Evolutionary conservation across 208 protist genomes (phyloP).

Genomic region (Leishmania braziliensis): DNA sequence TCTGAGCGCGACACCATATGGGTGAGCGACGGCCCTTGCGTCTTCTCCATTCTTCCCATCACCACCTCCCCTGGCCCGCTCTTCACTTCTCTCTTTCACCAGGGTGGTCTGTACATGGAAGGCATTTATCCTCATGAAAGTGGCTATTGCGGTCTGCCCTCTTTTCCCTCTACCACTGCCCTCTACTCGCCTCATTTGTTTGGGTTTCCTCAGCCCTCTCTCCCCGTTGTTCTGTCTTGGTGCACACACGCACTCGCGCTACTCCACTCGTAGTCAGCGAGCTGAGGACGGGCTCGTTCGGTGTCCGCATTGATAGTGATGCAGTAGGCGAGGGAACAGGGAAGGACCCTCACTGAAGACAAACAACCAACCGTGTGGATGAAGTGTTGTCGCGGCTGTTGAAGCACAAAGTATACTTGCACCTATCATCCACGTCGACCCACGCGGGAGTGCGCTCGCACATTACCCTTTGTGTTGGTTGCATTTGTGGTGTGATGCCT

Average conservation of each 20-base stretch:
- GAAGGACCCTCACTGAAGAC: neutral
- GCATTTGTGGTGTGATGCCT: neutral
- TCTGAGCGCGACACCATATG: neutral
- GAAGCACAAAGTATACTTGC: neutral
- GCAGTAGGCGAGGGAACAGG: neutral
- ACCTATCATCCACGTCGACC: neutral
- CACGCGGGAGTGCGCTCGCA: neutral
- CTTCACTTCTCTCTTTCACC: neutral
- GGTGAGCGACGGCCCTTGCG: neutral
- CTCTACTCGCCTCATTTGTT: neutral
- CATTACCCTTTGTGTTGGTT: neutral
- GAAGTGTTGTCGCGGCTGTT: neutral
- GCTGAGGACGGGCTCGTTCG: neutral
- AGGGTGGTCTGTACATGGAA: neutral
- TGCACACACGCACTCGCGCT: neutral
- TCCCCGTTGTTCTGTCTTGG: slow-evolving; percentile 4
- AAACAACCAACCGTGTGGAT: neutral
- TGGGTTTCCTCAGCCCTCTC: slow-evolving; percentile 2
- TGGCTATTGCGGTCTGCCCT: neutral
- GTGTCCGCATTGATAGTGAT: neutral
- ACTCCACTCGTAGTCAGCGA: neutral
- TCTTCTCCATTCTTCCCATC: neutral
- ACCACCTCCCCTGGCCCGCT: neutral
- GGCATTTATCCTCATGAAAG: neutral
- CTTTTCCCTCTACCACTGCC: neutral